These are phyloP conservation scores for Hyaloscypha bicolor DNA, from an alignment of 495 filamentous ascomycete species.

Conservation along the genomic window DNA sequence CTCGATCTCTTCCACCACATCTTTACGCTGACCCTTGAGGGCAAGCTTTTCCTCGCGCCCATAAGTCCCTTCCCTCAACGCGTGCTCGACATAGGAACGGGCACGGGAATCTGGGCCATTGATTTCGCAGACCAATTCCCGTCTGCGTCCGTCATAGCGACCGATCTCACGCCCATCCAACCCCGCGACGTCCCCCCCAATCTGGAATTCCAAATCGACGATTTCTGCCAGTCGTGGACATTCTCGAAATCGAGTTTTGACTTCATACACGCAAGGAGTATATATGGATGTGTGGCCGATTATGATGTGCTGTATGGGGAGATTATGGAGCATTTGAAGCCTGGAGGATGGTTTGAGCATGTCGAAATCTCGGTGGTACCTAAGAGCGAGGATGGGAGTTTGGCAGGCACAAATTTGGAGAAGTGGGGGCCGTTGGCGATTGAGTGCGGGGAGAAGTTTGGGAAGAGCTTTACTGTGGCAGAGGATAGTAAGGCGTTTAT, in stretches of 20 bases:
- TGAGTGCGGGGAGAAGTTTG: conserved; percentile 40
- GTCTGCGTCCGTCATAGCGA: too few relatives aligned
- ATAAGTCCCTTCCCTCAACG: too few relatives aligned
- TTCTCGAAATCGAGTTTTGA: conserved; percentile 49
- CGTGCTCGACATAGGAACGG: conserved; percentile 22
- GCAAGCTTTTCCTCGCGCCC: too few relatives aligned
- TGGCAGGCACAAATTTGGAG: conserved; percentile 25
- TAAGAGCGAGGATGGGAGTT: conserved; percentile 22
- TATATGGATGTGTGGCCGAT: conserved; percentile 39
- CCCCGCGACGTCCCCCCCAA: conserved; percentile 55
- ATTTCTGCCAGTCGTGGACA: conserved; percentile 55
- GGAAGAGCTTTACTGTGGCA: conserved; percentile 41
- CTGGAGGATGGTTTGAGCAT: conserved; percentile 57
- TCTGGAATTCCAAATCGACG: conserved; percentile 51
- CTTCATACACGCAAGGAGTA: conserved; percentile 53
- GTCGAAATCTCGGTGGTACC: conserved; percentile 42
- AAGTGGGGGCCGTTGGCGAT: conserved; percentile 38
- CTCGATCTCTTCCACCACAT: conserved; percentile 25
- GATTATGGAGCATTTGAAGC: conserved; percentile 35
- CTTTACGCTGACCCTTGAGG: too few relatives aligned
- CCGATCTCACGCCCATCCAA: neutral
- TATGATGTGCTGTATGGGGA: conserved; percentile 24
- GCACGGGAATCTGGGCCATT: too few relatives aligned
- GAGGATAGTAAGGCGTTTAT: conserved; percentile 38
- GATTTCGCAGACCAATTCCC: too few relatives aligned